Evolutionary conservation across 106 monocot genomes (phyloP).

Genomic region (Dioscorea zingiberensis): DNA sequence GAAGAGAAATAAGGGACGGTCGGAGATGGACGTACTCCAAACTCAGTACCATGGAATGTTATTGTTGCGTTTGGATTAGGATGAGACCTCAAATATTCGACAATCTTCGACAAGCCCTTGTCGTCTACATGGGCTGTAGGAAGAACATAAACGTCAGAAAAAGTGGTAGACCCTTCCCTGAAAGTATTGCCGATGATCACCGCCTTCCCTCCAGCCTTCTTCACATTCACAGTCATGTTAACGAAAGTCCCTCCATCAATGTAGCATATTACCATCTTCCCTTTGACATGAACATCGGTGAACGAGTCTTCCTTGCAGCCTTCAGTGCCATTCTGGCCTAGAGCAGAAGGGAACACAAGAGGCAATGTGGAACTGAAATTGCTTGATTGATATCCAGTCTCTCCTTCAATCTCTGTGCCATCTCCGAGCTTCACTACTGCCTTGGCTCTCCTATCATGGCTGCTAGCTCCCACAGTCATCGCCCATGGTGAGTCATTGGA

Average conservation of each 20-base stretch:
- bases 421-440: conserved; percentile 9
- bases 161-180: not conserved
- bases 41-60: not conserved
- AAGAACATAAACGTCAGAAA: not conserved
- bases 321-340: not conserved
- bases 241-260: too few species aligned
- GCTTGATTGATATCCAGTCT: conserved; percentile 7
- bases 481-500: conserved; percentile 11
- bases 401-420: conserved; percentile 3
- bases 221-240: not conserved
- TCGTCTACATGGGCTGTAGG: not conserved
- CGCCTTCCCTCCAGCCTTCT: not conserved
- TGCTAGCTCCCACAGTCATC: conserved; percentile 10
- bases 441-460: conserved; percentile 1
- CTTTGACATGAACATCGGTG: conserved; percentile 4
- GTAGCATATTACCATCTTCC: not conserved
- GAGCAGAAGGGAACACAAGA: not conserved
- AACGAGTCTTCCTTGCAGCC: not conserved
- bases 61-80: not conserved
- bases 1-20: too few species aligned
- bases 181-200: not conserved
- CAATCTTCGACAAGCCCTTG: not conserved
- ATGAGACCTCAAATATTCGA: not conserved
- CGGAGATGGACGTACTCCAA: conserved; percentile 1
- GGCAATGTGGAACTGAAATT: not conserved